Percentiles rank a stretch among this genome's conserved stretches.
Conservation (phyloP, 805 yeast species). For the Candida ortonii region DNA sequence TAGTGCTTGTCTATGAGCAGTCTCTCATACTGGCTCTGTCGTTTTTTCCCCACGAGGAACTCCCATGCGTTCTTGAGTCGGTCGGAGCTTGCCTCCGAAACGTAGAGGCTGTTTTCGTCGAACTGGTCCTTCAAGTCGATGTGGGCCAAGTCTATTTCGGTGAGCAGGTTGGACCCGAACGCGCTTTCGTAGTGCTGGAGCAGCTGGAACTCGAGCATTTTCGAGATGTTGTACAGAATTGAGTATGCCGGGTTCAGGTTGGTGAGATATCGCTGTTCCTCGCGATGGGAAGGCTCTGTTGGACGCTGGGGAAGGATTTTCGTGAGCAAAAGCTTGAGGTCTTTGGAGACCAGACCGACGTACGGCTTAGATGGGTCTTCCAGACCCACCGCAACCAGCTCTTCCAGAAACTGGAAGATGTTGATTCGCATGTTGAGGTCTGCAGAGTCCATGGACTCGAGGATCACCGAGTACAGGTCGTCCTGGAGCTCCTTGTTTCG, state of each 20-base stretch:
- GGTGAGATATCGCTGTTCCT: conserved; percentile 25
- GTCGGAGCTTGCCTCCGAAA: neutral
- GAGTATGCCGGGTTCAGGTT: conserved; percentile 28
- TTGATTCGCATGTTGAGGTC: conserved; percentile 64
- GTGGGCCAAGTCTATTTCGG: conserved; percentile 36
- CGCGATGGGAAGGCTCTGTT: conserved; percentile 4
- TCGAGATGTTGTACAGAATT: conserved; percentile 28
- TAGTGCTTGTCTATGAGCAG: conserved; percentile 36
- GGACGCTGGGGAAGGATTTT: conserved; percentile 36
- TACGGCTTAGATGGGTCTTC: conserved; percentile 15
- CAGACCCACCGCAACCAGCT: conserved; percentile 44
- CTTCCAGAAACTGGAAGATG: conserved; percentile 66
- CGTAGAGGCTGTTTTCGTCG: conserved; percentile 21
- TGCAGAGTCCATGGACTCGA: conserved; percentile 52
- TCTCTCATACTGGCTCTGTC: conserved; percentile 52
- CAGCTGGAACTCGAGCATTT: conserved; percentile 16
- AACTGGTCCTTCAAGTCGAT: conserved; percentile 33
- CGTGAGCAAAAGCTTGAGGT: conserved; percentile 33
- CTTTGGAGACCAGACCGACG: conserved; percentile 26
- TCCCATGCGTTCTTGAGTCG: conserved; percentile 39
- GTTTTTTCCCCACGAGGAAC: conserved; percentile 42
- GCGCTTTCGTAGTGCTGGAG: conserved; percentile 24
- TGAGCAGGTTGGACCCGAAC: conserved; percentile 35
- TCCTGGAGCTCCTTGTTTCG: conserved; percentile 59
- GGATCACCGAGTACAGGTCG: conserved; percentile 63